Base-by-base conservation (phyloP, 192 early-diverging fungal species). In the Linnemannia schmuckeri region DNA sequence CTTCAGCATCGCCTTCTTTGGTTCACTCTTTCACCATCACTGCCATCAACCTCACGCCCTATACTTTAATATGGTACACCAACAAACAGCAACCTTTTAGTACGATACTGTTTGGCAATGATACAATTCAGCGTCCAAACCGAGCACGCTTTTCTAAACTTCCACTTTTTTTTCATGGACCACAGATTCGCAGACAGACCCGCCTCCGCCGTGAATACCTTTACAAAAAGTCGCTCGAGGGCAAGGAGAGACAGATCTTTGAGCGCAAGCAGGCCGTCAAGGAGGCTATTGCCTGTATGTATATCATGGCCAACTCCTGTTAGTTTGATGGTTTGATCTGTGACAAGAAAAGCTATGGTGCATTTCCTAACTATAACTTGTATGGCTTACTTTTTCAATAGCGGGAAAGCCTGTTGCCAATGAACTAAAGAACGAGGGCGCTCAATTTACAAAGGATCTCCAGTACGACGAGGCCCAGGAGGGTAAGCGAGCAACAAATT, bases 171-270 rank as follows among this genome's bases (percentile, higher is more conserved):
- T 15, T 72, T 27, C 20, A 37, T 22, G 55, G 20, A 35, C 24
- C 3, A 73, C 89, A 93, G 96, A 93, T 97, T 81, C 94, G 97
- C 72, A 91, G 97, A 90, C 94, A 98, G 74, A 93, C 96, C 41
- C 94, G 98, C 44, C 91, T 96, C 75, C 92, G 98, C 57, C 89
- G 97, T 83, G 98, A 99, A 91, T 99, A 98, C 79, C 93, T 99
- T 44, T 99, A 98, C 94, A 94, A 94, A 88, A 99, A 99, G 92
- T 95, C 97, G 17, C 92, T 98, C 10, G 98, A 99, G 92, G 90
- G 95, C 46, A 97, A 98, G 88, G 97, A 99, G 61, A 92, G 93
- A 81, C 93, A 93, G 80, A 98, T 97, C 72, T 97, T 95, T 86
- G 98, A 99, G 72, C 92, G 95, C 78, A 99, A 98, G 92, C 97